These are phyloP conservation scores for Aspergillus homomorphus DNA, from an alignment of 495 filamentous ascomycete genomes.

Conservation along the genomic window DNA sequence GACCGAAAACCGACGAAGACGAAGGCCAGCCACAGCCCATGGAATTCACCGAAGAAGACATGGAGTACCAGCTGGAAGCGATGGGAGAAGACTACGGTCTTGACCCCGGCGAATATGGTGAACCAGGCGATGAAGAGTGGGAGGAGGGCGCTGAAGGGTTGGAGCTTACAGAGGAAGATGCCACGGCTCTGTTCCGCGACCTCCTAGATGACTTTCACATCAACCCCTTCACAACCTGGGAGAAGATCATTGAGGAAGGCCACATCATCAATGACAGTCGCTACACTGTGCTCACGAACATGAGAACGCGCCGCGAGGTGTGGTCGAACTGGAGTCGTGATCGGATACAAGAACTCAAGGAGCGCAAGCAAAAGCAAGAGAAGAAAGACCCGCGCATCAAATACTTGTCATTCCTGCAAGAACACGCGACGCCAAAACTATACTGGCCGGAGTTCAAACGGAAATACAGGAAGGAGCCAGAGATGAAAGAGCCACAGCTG, in stretches of 20 bases:
- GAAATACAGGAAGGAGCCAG: conserved; percentile 76
- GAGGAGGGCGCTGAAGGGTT: conserved; percentile 70
- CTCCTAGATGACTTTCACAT: conserved; percentile 77
- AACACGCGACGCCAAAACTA: conserved; percentile 78
- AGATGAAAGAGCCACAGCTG: conserved; percentile 74
- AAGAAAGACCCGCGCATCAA: conserved; percentile 83
- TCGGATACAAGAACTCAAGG: conserved; percentile 66
- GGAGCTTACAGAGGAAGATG: conserved; percentile 64
- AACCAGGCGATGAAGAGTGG: conserved; percentile 59
- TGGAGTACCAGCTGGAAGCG: conserved; percentile 82
- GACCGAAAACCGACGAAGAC: conserved; percentile 60
- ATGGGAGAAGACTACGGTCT: conserved; percentile 80
- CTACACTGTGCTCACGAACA: conserved; percentile 78
- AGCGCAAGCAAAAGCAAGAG: conserved; percentile 69
- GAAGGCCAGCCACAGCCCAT: conserved; percentile 56
- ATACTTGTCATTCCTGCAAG: conserved; percentile 78
- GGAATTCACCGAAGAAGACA: conserved; percentile 94
- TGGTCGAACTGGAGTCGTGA: conserved; percentile 79
- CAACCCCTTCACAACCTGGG: conserved; percentile 90
- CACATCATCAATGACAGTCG: conserved; percentile 79
- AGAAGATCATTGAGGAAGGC: conserved; percentile 78
- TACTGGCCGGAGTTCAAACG: conserved; percentile 97
- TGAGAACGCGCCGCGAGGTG: conserved; percentile 73
- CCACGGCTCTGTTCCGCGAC: conserved; percentile 75
- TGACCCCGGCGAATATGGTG: conserved; percentile 68